These are phyloP conservation scores for Ophiostoma angusticollis DNA, from an alignment of 2,329 filamentous ascomycete species.

Conservation along the genomic window DNA sequence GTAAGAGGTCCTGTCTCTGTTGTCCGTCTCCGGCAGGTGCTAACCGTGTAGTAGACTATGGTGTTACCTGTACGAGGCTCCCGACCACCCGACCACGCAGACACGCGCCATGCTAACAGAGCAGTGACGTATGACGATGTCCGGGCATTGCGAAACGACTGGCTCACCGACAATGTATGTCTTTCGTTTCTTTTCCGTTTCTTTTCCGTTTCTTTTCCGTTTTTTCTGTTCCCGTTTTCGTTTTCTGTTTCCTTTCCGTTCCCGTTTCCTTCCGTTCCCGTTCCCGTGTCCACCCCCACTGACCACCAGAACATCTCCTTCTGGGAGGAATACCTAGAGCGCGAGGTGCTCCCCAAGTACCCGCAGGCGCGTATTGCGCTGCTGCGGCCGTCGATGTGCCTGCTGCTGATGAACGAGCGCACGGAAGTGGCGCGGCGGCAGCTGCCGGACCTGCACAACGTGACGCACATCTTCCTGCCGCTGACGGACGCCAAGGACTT, in stretches of 20 bases:
- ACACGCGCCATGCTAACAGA: not conserved
- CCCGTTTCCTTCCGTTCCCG: not conserved
- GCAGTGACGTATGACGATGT: slow-evolving; percentile 81
- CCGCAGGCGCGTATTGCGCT: slow-evolving; percentile 79
- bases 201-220: too few species aligned
- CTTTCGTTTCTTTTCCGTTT: too few species aligned
- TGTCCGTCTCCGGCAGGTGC: too few species aligned
- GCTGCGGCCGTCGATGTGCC: slow-evolving; percentile 85
- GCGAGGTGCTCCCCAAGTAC: slow-evolving; percentile 68
- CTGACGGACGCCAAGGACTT: slow-evolving; percentile 80
- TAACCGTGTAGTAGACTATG: too few species aligned
- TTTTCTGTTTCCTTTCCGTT: too few species aligned
- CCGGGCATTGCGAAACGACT: slow-evolving; percentile 78
- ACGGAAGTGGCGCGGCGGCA: slow-evolving; percentile 15
- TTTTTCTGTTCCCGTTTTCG: not conserved
- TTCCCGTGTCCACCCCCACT: slow-evolving; percentile 14
- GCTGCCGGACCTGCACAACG: slow-evolving; percentile 65
- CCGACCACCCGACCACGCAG: too few species aligned
- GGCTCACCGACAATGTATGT: slow-evolving; percentile 88
- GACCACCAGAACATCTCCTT: slow-evolving; percentile 70
- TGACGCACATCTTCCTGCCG: slow-evolving; percentile 89
- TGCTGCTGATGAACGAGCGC: slow-evolving; percentile 64
- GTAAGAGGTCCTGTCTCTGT: slow-evolving; percentile 6
- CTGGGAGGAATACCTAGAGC: slow-evolving; percentile 96
- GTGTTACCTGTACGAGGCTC: too few species aligned